Evolutionary conservation across 805 yeast species (phyloP), one percentile per base, ranked within the genome.

Genomic region (Starmerella floris): DNA sequence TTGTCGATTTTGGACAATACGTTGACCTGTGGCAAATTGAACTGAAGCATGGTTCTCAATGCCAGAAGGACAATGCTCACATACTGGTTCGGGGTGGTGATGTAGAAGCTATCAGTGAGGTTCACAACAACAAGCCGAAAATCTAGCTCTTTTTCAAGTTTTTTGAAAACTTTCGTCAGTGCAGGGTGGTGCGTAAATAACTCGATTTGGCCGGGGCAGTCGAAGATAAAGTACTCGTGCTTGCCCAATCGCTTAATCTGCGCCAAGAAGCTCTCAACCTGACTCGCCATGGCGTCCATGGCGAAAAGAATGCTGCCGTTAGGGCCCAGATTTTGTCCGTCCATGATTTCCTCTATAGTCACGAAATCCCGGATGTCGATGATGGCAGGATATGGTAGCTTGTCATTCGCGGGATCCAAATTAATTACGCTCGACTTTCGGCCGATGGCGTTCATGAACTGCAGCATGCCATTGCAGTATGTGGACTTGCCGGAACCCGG

Each of bases 401-500:
- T 57, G 58, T 82, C 93, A 54, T 84, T 84, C 0, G 95, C 94
- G 1, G 97, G 97, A 58, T 91, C 99, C 49, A 91, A 69, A 57
- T 91, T 91, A 19, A 91, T 66, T 2, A 91, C 71, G n/a, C 83
- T 69, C 37, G 82, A 76, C 54, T 83, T 80, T 46, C 99, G 67
- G 5, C 99, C 99, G 40, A 93, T 85, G 1, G 97, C 95, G 46
- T 82, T 79, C 54, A 88, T 70, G 61, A 91, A 91, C 65, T 91
- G 97, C 50, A 73, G 73, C 76, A 88, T 66, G 34, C 98, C 99
- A 59, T 77, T 68, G 60, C 96, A 87, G 59, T 83, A 91, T 0
- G 98, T 93, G 0, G 95, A 83, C 57, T 91, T 91, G 1, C 99
- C 99, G 0, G 94, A 73, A 1, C 98, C 99, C 0, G 99, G 99